Evolutionary conservation across 345 rosid species (phyloP).

Genomic region (Salix brachista): DNA sequence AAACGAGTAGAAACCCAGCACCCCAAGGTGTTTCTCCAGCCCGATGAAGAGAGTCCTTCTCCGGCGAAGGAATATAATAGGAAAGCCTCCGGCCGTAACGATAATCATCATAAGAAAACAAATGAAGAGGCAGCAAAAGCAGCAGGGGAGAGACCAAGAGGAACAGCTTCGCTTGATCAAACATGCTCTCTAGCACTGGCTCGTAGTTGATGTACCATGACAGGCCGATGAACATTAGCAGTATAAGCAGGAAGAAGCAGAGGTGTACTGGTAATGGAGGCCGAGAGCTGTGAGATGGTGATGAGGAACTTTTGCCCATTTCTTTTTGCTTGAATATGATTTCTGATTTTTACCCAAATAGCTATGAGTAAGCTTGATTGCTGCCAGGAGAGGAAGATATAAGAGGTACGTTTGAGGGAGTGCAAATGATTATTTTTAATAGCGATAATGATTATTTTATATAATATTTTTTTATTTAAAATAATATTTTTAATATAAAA

Average conservation of each 20-base stretch:
- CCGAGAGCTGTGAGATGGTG: constrained; percentile 9
- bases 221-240: constrained; percentile 36
- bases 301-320: constrained; percentile 33
- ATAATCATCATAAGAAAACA: constrained; percentile 32
- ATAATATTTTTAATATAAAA: too few relatives aligned
- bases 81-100: constrained; percentile 18
- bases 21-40: constrained; percentile 64
- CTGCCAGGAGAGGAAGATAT: not conserved
- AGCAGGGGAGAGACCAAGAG: constrained; percentile 44
- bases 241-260: constrained; percentile 40
- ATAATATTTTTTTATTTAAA: too few relatives aligned
- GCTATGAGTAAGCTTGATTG: too few relatives aligned
- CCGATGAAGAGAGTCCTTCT: constrained; percentile 41
- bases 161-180: constrained; percentile 46
- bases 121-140: constrained; percentile 40
- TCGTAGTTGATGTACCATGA: constrained; percentile 56
- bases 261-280: constrained; percentile 42
- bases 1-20: constrained; percentile 46
- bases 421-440: too few relatives aligned
- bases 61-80: constrained; percentile 29
- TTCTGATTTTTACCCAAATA: not conserved
- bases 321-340: not conserved
- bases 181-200: constrained; percentile 39
- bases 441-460: too few relatives aligned
- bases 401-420: too few relatives aligned